Conservation (phyloP, 208 protist genomes). For the Eutreptiella sp. region DNA sequence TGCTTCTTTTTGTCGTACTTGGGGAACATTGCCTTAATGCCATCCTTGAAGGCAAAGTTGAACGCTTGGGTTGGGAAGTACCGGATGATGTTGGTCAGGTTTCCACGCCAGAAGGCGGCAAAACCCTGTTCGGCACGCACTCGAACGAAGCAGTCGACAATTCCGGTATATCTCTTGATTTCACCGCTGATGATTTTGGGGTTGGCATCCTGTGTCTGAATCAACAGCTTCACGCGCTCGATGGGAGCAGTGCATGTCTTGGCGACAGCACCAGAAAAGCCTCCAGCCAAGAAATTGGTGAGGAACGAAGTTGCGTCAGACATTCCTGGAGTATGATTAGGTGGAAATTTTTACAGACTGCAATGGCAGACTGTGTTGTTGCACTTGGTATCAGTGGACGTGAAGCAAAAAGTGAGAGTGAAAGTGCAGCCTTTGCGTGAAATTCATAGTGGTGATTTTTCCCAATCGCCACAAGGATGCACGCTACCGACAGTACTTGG, state of each 20-base stretch:
- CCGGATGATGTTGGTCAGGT: conserved; percentile 90
- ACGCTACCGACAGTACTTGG: no score
- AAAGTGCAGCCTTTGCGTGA: no score
- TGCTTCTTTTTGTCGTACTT: conserved; percentile 70
- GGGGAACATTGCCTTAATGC: conserved; percentile 85
- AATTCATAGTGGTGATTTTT: no score
- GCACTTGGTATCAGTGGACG: no score
- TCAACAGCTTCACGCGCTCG: conserved; percentile 89
- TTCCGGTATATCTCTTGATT: conserved; percentile 77
- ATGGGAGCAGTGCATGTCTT: conserved; percentile 90
- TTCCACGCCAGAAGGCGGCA: conserved; percentile 90
- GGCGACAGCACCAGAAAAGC: conserved; percentile 52
- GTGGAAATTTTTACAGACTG: no score
- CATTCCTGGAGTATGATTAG: no score
- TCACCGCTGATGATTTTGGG: conserved; percentile 27
- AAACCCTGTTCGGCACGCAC: conserved; percentile 85
- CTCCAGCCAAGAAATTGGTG: conserved; percentile 46
- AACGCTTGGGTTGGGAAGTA: conserved; percentile 97
- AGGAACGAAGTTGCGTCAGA: conserved; percentile 5
- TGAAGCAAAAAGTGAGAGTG: no score
- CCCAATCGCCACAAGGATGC: no score
- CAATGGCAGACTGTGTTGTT: no score
- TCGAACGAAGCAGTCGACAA: conserved; percentile 84
- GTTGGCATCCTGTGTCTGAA: conserved; percentile 79
- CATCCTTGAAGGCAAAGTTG: conserved; percentile 97